phyloP scores from a whole-genome alignment of 768 basidiomycete species.

The Cyclocybe cylindracea region DNA sequence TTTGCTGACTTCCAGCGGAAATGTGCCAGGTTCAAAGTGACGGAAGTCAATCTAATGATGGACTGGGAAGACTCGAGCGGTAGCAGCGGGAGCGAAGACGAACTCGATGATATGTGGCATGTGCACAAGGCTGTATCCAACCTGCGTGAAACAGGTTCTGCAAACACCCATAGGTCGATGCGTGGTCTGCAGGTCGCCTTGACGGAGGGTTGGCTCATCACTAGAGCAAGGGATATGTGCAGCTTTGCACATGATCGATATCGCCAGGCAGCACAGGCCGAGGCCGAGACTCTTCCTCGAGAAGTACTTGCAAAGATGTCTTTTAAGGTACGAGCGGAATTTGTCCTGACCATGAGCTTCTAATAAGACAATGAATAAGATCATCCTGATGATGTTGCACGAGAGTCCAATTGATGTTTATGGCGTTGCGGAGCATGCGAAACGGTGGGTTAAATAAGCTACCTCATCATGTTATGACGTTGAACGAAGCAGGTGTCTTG shows the following conservation, averaged over 20 bases:
- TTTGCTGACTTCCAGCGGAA: background rate
- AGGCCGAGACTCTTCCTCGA: slow-evolving; percentile 50
- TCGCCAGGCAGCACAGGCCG: slow-evolving; percentile 68
- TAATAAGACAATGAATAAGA: slow-evolving; percentile 36
- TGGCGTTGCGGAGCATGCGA: slow-evolving; percentile 70
- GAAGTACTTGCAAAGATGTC: slow-evolving; percentile 66
- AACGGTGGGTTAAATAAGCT: slow-evolving; percentile 38
- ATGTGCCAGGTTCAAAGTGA: slow-evolving; percentile 61
- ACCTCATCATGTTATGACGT: background rate
- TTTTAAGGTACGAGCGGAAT: slow-evolving; percentile 47
- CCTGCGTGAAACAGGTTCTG: slow-evolving; percentile 42
- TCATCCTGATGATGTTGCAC: slow-evolving; percentile 70
- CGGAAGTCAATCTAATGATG: slow-evolving; percentile 72
- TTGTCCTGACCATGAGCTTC: background rate
- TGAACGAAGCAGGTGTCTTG: slow-evolving; percentile 49
- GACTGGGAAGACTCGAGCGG: slow-evolving; percentile 68
- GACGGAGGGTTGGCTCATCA: slow-evolving; percentile 73
- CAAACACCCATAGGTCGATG: slow-evolving; percentile 58
- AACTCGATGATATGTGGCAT: slow-evolving; percentile 51
- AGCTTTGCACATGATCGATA: slow-evolving; percentile 76
- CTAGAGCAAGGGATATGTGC: slow-evolving; percentile 74
- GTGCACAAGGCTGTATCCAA: slow-evolving; percentile 52
- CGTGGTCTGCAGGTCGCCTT: slow-evolving; percentile 68
- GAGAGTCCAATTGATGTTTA: slow-evolving; percentile 64
- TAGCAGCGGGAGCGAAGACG: slow-evolving; percentile 53